Conservation (phyloP, 495 filamentous ascomycete species). For the Neurospora hispaniola region DNA sequence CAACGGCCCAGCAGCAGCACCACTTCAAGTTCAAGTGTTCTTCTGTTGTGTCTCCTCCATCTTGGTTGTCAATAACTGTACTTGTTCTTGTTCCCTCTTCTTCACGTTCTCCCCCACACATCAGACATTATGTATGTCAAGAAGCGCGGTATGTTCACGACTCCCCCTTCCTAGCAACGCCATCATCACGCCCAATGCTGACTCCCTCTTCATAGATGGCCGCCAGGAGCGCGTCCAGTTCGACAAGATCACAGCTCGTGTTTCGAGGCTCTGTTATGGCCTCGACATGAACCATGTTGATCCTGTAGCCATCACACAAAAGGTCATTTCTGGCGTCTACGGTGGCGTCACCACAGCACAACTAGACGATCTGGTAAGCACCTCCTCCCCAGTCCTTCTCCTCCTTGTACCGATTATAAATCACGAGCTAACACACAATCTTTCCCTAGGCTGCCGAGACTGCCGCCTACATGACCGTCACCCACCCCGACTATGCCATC, state of each 20-base stretch:
- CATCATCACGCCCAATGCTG: constrained; percentile 12
- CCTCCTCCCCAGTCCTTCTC: not conserved
- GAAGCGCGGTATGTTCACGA: constrained; percentile 43
- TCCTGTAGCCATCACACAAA: constrained; percentile 95
- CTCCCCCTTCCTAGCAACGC: not conserved
- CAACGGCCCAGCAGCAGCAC: not conserved
- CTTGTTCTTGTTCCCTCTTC: not conserved
- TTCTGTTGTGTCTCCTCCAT: not conserved
- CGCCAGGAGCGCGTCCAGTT: constrained; percentile 99
- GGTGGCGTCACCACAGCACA: constrained; percentile 94
- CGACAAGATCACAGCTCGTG: constrained; percentile 98
- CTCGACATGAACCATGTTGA: constrained; percentile 95
- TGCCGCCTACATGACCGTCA: constrained; percentile 98
- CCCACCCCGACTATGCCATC: constrained; percentile 97
- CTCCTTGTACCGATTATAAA: not conserved
- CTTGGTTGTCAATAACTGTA: not conserved
- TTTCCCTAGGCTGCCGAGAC: constrained; percentile 80
- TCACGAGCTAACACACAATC: constrained; percentile 8
- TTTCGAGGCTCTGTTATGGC: constrained; percentile 93
- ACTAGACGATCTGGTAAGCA: constrained; percentile 85
- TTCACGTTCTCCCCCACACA: not conserved
- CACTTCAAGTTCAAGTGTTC: not conserved
- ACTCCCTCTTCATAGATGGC: constrained; percentile 53
- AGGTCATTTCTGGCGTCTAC: constrained; percentile 98
- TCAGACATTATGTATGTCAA: constrained; percentile 43